These are phyloP conservation scores for Wallacemonas sp. DNA, from an alignment of 208 protist genomes.

Conservation along the genomic window DNA sequence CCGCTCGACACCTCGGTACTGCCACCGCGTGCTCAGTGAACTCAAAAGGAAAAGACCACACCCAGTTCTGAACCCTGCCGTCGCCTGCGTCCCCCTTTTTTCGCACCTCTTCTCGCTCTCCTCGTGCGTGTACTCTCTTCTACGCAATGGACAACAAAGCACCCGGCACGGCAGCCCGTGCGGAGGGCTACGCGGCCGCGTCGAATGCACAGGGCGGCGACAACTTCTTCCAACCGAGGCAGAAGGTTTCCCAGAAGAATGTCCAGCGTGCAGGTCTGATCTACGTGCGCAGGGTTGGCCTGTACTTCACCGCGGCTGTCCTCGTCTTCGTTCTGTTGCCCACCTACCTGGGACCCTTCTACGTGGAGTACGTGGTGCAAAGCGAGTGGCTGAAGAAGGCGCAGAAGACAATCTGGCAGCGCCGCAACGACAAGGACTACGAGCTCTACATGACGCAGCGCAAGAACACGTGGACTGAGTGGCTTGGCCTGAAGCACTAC, in stretches of 20 bases:
- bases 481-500: conserved; percentile 84
- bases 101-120: neutral
- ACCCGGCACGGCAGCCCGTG: conserved; percentile 55
- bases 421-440: conserved; percentile 82
- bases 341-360: conserved; percentile 62
- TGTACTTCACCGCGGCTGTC: conserved; percentile 46
- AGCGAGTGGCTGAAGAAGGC: conserved; percentile 77
- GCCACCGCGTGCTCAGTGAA: too few species aligned
- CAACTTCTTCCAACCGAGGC: conserved; percentile 77
- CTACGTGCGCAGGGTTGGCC: conserved; percentile 38
- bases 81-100: neutral
- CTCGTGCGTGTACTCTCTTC: too few species aligned
- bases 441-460: conserved; percentile 88
- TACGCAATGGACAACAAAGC: conserved; percentile 76
- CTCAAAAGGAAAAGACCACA: too few species aligned
- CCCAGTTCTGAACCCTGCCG: too few species aligned
- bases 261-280: conserved; percentile 80
- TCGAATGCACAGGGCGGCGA: conserved; percentile 45
- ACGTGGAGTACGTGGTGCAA: conserved; percentile 69
- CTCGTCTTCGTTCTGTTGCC: conserved; percentile 52
- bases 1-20: too few species aligned
- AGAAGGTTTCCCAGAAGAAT: conserved; percentile 40
- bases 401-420: conserved; percentile 75
- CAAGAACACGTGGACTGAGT: conserved; percentile 81
- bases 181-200: conserved; percentile 55